Base-by-base conservation (phyloP, 2,329 filamentous ascomycete species). In the Fusarium temperatum region DNA sequence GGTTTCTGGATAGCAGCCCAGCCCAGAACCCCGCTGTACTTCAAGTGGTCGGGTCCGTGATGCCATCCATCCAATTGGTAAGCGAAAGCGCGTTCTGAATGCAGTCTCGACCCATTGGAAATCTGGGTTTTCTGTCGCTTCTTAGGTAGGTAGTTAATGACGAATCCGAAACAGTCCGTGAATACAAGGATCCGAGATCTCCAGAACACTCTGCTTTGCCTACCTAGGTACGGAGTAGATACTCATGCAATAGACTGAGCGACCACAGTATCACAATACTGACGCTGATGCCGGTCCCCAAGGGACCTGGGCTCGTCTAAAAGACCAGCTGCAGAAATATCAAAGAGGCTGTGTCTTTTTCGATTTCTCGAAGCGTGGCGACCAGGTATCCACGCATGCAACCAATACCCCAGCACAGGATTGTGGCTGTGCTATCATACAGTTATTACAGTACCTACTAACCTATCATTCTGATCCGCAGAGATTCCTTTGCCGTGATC, bases 341-440 rank as follows among this genome's bases (percentile, higher is more conserved):
- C 18, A 48, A 30, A 38, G 36, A 55, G 67, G 66, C 67, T 70
- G 51, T 70, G 67, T 53, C 53, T 56, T 65, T 69, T 56, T 69
- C 59, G 51, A 69, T 32, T 69, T 69, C 44, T 69, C n/a, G 44
- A 57, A 70, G 53, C 41, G 66, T 66, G 59, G 67, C 66, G 41
- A 66, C 50, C 36, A 42, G 63, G 41, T 54, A 44, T 63, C 55
- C 36, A 35, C 30, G 44, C 42, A 42, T 41, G 50, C 35, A 67
- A 30, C 57, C 60, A 68, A 28, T 24, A 28, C 28, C 24, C 35
- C 36, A 55, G 36, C 24, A 42, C 26, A 38, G n/a, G 45, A 48
- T 50, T 70, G 70, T 73, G 70, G 70, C 70, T 73, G 60, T 70
- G 70, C 38, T 47, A 20, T 36, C 17, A 26, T 15, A 26, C 26